phyloP scores from a whole-genome alignment of 371 early-diverging fungal species.

The Chytridium lagenaria region DNA sequence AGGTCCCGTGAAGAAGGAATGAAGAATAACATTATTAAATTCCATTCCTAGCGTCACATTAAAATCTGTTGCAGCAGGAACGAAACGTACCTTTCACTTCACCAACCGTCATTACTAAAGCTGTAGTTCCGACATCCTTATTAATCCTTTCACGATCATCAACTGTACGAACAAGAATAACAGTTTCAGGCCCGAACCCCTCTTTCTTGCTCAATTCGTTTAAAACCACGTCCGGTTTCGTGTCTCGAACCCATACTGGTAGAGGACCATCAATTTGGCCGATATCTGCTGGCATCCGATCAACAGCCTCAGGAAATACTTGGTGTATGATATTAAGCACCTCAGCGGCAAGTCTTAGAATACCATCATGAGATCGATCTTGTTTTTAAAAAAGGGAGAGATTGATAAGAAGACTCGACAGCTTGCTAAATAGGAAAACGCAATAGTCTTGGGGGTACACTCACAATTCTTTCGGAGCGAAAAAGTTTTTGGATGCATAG shows the following conservation, averaged over 20 bases:
- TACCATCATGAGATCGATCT: slow-evolving; percentile 31
- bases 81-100: slow-evolving; percentile 10
- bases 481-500: background rate
- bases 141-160: background rate
- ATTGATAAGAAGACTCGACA: background rate
- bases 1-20: slow-evolving; percentile 8
- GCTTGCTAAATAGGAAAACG: no score
- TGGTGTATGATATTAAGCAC: slow-evolving; percentile 19
- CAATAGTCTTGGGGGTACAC: no score
- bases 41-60: background rate
- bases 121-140: background rate
- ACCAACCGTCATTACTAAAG: slow-evolving; percentile 15
- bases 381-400: background rate
- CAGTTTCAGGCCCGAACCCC: slow-evolving; percentile 29
- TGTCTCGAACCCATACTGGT: slow-evolving; percentile 19
- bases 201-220: no score
- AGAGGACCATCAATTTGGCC: slow-evolving; percentile 26
- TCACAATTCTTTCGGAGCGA: slow-evolving; percentile 24
- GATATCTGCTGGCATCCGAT: slow-evolving; percentile 17
- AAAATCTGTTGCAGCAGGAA: background rate
- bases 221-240: no score
- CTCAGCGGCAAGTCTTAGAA: slow-evolving; percentile 26
- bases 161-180: slow-evolving; percentile 20
- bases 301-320: slow-evolving; percentile 24
- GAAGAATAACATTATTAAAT: slow-evolving; percentile 16